Evolutionary conservation across 2,329 filamentous ascomycete species (phyloP).

Genomic region (Sporothrix protearum): DNA sequence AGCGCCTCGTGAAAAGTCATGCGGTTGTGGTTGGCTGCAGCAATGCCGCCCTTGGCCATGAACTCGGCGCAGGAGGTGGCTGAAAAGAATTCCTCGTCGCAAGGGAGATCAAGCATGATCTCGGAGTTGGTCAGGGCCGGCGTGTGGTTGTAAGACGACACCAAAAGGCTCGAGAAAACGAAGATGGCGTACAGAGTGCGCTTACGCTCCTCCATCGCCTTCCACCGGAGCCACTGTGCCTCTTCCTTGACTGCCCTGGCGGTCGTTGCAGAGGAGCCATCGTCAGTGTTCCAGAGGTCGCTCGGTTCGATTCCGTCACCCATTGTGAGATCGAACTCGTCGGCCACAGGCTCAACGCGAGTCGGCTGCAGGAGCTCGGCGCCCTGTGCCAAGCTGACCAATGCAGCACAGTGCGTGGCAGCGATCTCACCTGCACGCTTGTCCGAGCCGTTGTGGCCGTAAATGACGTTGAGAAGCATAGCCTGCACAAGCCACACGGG

Average conservation of each 20-base stretch:
- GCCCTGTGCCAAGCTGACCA: conserved; percentile 86
- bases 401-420: conserved; percentile 82
- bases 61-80: conserved; percentile 82
- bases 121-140: conserved; percentile 93
- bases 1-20: conserved; percentile 80
- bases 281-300: conserved; percentile 41
- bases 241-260: conserved; percentile 54
- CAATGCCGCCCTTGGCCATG: conserved; percentile 69
- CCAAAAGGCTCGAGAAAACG: conserved; percentile 82
- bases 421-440: conserved; percentile 88
- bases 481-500: conserved; percentile 95
- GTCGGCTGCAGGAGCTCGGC: conserved; percentile 63
- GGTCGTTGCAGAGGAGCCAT: background rate
- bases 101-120: conserved; percentile 82
- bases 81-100: conserved; percentile 86
- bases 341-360: conserved; percentile 42
- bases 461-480: conserved; percentile 94
- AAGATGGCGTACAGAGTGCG: conserved; percentile 90
- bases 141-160: conserved; percentile 88
- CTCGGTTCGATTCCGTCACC: conserved; percentile 44
- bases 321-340: conserved; percentile 56
- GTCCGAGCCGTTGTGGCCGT: conserved; percentile 91
- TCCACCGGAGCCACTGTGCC: conserved; percentile 86
- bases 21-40: conserved; percentile 64
- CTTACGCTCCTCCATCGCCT: conserved; percentile 82